Evolutionary conservation across 345 rosid genomes (phyloP), one percentile per base, ranked within the genome.

Genomic region (Aurinia saxatilis): DNA sequence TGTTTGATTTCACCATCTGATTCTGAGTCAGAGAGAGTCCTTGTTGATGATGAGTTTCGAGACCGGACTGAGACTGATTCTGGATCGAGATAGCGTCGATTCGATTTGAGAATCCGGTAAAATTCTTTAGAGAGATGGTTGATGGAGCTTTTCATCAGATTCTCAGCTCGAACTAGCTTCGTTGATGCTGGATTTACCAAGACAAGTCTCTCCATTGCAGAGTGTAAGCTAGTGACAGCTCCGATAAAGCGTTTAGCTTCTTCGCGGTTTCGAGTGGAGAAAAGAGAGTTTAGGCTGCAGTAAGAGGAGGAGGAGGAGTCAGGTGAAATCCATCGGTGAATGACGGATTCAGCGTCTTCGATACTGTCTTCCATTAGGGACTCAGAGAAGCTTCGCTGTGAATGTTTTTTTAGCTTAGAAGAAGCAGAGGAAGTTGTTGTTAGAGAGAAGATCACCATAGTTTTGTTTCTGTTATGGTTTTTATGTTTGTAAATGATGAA

Each of bases 111-210:
- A 46, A 89, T 78, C 30, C 64, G 73, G 53, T 81, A 78, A 29
- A 89, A 82, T 76, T 89, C 96, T 45, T 50, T 80, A 30, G 84
- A 71, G 0, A 89, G 74, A 14, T 82, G 68, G 23, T 73, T 77
- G 83, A 89, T 80, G 23, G 95, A 91, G 18, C 15, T 49, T 18
- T 67, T 71, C 87, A 82, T 81, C 13, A 89, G 72, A n/a, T 14
- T 63, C 63, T 86, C 87, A 1, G 96, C 85, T 21, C 37, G 63
- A 6, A 73, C 77, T 12, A 86, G 84, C 48, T 73, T 75, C 6
- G 50, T 42, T 0, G 87, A 86, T 8, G 52, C 2, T 18, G 83
- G 58, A 34, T 78, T 48, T 1, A 68, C 42, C 5, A 76, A 29
- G 53, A 77, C 39, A 27, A 71, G 71, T 44, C 60, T 60, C 6